Evolutionary conservation across 2,329 filamentous ascomycete species (phyloP), one percentile per base, ranked within the genome.

Genomic region (Aspergillus sp.): DNA sequence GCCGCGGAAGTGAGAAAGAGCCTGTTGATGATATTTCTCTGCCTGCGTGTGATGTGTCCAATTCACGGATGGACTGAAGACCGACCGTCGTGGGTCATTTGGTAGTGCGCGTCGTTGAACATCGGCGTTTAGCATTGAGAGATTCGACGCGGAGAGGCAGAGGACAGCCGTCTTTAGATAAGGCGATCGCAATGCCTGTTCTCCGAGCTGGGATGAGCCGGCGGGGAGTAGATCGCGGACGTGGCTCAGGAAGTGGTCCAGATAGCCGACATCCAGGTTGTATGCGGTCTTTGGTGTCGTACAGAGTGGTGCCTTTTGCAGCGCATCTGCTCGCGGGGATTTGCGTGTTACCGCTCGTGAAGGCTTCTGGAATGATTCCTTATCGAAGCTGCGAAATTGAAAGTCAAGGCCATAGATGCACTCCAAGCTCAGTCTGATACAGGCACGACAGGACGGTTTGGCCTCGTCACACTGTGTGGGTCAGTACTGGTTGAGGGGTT

Each of bases 61-160:
- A 11, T 54, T 54, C 6, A 45, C 51, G 2, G 46, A 27, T 4
- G 51, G 51, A 2, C 51, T 54, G 11, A 17, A 40, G 41, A 54
- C 30, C 7, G 19, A 54, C 37, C 42, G n/a, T 20, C 51, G 30
- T 27, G 15, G 24, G 24, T 54, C 45, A 12, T 30, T 6, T 6
- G 33, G 34, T 15, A 55, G 3, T 2, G 34, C 30, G 7, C 58
- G 56, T 9, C 13, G 51, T 17, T 63, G 61, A 9, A 61, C 50
- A 33, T n/a, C 39, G 7, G 54, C 39, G 13, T 61, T 59, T 3
- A 63, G 53, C 59, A 61, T 63, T 0, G 61, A 63, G 2, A 63
- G 59, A 24, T 57, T 63, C 1, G 61, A 63, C 4, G 61, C 61
- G 3, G 61, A 54, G 15, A 63, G 56, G 47, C 61, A 63, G n/a